Conservation (phyloP, 2,329 filamentous ascomycete species). For the Neofusicoccum parvum region DNA sequence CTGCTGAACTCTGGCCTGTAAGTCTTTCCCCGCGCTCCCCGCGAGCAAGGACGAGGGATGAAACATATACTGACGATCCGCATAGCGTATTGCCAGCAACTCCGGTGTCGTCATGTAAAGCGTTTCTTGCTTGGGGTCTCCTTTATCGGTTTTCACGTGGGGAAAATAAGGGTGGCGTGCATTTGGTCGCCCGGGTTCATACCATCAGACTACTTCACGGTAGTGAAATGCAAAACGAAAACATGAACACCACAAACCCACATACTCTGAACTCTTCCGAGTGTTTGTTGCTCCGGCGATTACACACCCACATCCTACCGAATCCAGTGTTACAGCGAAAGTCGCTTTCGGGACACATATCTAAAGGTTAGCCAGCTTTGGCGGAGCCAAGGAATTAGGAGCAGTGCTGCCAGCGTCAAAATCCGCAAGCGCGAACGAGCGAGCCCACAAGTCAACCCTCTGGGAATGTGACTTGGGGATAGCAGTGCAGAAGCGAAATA, state of each 20-base stretch:
- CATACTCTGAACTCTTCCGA: neutral
- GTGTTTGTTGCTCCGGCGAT: neutral
- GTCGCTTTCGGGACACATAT: too few relatives aligned
- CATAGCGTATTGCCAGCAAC: constrained; percentile 97
- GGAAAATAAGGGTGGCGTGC: constrained; percentile 21
- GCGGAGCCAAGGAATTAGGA: neutral
- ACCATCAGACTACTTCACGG: constrained; percentile 18
- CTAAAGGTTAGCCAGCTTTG: neutral
- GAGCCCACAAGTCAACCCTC: neutral
- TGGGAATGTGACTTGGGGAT: neutral
- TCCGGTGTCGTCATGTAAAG: constrained; percentile 99
- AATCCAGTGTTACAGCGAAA: too few relatives aligned
- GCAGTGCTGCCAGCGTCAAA: neutral
- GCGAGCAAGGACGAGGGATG: neutral
- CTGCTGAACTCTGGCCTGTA: constrained; percentile 98
- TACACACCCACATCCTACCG: too few relatives aligned
- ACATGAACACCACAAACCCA: constrained; percentile 19
- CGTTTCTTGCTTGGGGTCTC: constrained; percentile 19
- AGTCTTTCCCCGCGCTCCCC: constrained; percentile 43
- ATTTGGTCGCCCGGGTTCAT: constrained; percentile 23
- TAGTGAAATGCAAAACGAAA: constrained; percentile 21
- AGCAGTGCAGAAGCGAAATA: constrained; percentile 8
- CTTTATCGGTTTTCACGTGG: constrained; percentile 22
- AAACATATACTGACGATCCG: constrained; percentile 34
- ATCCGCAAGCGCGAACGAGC: neutral